Evolutionary conservation across 768 basidiomycete species (phyloP).

Genomic region (Termitomyces sp.): DNA sequence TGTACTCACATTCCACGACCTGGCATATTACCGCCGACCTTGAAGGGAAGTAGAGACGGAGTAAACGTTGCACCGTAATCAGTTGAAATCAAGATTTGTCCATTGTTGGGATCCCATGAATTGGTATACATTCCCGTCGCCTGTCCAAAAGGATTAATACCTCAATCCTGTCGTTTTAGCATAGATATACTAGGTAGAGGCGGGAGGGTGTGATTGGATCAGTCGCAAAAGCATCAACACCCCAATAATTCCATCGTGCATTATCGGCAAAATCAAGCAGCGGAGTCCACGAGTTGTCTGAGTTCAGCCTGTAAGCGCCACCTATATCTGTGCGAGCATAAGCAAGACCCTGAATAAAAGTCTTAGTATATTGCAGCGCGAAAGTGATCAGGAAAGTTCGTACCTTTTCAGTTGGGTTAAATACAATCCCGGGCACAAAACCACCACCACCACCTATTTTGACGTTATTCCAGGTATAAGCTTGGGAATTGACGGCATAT

Average conservation of each 20-base stretch:
- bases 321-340: constrained; percentile 68
- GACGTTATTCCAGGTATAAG: constrained; percentile 60
- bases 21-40: constrained; percentile 66
- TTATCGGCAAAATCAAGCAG: constrained; percentile 48
- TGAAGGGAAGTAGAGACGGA: constrained; percentile 49
- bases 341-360: constrained; percentile 39
- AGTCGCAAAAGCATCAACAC: constrained; percentile 55
- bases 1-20: constrained; percentile 51
- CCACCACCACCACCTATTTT: constrained; percentile 45
- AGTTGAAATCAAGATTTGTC: constrained; percentile 54
- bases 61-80: constrained; percentile 55
- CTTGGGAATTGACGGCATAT: constrained; percentile 37
- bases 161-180: not conserved
- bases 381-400: not conserved
- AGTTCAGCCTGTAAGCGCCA: constrained; percentile 56
- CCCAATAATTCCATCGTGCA: constrained; percentile 54
- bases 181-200: constrained; percentile 39
- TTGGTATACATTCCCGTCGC: constrained; percentile 61
- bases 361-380: not conserved
- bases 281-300: constrained; percentile 58
- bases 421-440: constrained; percentile 54
- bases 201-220: constrained; percentile 53
- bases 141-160: constrained; percentile 17
- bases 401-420: constrained; percentile 49
- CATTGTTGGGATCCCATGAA: constrained; percentile 56